Evolutionary conservation across 2,329 filamentous ascomycete species (phyloP).

Genomic region (Hirsutella thompsonii): DNA sequence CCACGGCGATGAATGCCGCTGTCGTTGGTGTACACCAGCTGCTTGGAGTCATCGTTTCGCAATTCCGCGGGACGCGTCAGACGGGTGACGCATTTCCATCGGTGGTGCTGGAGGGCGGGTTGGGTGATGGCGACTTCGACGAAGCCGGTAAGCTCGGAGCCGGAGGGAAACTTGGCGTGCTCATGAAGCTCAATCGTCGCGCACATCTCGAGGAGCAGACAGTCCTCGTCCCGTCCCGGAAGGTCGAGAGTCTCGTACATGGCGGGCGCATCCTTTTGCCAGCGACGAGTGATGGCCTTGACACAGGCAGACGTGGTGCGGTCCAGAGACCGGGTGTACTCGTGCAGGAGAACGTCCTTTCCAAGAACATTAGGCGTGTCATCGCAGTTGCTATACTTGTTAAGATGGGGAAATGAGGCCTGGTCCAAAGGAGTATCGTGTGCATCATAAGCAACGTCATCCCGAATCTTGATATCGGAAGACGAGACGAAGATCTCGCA

Average conservation of each 20-base stretch:
- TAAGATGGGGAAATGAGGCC: slow-evolving; percentile 41
- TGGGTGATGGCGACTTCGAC: slow-evolving; percentile 46
- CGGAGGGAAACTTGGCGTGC: slow-evolving; percentile 41
- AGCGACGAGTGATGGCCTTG: slow-evolving; percentile 38
- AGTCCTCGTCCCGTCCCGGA: slow-evolving; percentile 33
- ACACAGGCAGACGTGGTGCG: slow-evolving; percentile 43
- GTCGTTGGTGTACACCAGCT: slow-evolving; percentile 34
- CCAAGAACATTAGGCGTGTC: slow-evolving; percentile 35
- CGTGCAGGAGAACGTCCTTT: slow-evolving; percentile 42
- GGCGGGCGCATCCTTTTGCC: slow-evolving; percentile 45
- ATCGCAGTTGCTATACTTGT: slow-evolving; percentile 38
- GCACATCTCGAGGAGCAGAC: slow-evolving; percentile 50
- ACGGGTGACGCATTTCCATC: slow-evolving; percentile 47
- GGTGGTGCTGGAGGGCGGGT: slow-evolving; percentile 38
- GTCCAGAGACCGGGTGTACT: slow-evolving; percentile 41
- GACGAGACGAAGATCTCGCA: slow-evolving; percentile 48
- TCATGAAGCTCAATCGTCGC: slow-evolving; percentile 46
- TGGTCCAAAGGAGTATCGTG: slow-evolving; percentile 29
- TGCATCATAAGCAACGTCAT: slow-evolving; percentile 31
- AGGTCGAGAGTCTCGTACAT: slow-evolving; percentile 39
- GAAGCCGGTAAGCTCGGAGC: slow-evolving; percentile 46
- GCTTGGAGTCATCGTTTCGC: slow-evolving; percentile 27
- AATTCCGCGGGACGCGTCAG: slow-evolving; percentile 45
- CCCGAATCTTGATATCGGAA: slow-evolving; percentile 35
- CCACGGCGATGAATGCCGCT: slow-evolving; percentile 39